A percentile compares a stretch with the other conserved stretches of the same genome.
These are phyloP conservation scores for Colletotrichum lini DNA, from an alignment of 2,329 filamentous ascomycete species.

Conservation along the genomic window DNA sequence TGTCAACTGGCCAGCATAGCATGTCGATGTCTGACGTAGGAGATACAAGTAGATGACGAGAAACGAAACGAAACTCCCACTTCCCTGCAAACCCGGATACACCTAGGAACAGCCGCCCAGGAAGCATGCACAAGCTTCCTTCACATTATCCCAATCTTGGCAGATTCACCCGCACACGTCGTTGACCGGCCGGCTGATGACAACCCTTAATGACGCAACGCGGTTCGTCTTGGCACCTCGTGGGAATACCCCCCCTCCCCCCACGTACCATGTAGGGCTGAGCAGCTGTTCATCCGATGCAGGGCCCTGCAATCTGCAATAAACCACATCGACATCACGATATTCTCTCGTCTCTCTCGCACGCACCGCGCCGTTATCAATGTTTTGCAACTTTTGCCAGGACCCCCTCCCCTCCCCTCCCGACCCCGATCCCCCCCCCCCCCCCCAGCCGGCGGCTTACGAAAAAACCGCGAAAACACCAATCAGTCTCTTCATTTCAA, in stretches of 20 bases:
- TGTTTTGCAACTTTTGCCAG: neutral
- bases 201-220: neutral
- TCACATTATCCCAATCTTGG: neutral
- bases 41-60: too few relatives aligned
- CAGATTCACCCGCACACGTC: constrained; percentile 1
- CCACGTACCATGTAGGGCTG: constrained; percentile 23
- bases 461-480: constrained; percentile 17
- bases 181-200: neutral
- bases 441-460: neutral
- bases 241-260: constrained; percentile 9
- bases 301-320: neutral
- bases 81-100: neutral
- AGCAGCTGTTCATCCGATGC: constrained; percentile 18
- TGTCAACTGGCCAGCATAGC: too few relatives aligned
- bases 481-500: constrained; percentile 27
- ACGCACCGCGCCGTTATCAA: constrained; percentile 5
- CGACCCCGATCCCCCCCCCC: too few relatives aligned
- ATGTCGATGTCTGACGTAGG: too few relatives aligned
- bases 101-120: neutral
- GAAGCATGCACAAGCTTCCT: neutral
- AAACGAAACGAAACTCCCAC: too few relatives aligned
- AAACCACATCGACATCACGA: neutral
- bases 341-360: neutral
- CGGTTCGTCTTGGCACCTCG: constrained; percentile 21
- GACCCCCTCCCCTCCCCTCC: neutral